These are phyloP conservation scores for Sungouiella blattae DNA, from an alignment of 805 yeast genomes.

Conservation along the genomic window DNA sequence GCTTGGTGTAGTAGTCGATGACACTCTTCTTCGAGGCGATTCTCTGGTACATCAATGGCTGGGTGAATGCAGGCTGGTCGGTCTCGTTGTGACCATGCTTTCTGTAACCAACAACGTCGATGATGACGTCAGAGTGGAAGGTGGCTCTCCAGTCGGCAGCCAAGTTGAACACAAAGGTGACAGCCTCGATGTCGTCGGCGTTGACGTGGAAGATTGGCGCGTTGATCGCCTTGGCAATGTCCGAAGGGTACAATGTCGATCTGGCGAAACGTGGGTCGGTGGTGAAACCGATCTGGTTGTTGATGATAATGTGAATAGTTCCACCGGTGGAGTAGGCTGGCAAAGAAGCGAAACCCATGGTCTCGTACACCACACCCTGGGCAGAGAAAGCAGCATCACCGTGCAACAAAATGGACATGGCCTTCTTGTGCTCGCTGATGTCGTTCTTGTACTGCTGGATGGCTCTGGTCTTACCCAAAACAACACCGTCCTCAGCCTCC, in stretches of 20 bases:
- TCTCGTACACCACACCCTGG: conserved; percentile 98
- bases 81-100: conserved; percentile 99
- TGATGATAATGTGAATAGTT: conserved; percentile 91
- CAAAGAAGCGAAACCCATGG: conserved; percentile 88
- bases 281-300: conserved; percentile 99
- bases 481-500: conserved; percentile 99
- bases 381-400: conserved; percentile 99
- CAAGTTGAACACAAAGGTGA: conserved; percentile 84
- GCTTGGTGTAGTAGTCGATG: conserved; percentile 76
- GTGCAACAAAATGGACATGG: conserved; percentile 88
- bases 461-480: conserved; percentile 96
- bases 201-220: conserved; percentile 99
- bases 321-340: conserved; percentile 99
- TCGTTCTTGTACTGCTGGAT: conserved; percentile 89
- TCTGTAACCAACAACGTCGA: conserved; percentile 97
- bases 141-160: conserved; percentile 99
- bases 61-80: conserved; percentile 98
- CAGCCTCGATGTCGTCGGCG: conserved; percentile 96
- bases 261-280: conserved; percentile 97
- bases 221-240: conserved; percentile 91
- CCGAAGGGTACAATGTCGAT: conserved; percentile 97
- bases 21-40: conserved; percentile 88
- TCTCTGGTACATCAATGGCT: conserved; percentile 93
- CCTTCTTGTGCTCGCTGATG: conserved; percentile 76
- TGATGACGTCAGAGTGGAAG: conserved; percentile 93